Base-by-base conservation (phyloP, 2,329 filamentous ascomycete genomes). In the Nigrospora oryzae region DNA sequence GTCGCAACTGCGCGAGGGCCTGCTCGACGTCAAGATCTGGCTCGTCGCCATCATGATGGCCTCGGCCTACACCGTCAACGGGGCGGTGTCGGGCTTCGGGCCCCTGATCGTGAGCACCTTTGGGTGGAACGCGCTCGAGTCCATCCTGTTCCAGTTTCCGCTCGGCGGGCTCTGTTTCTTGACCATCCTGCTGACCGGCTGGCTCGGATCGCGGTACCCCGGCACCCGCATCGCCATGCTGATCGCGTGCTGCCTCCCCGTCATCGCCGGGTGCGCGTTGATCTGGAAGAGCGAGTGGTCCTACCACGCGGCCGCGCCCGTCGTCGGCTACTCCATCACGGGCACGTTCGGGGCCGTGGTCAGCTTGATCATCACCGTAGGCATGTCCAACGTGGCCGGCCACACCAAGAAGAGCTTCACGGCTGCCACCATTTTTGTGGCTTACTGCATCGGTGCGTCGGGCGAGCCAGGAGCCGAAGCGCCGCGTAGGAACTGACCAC, bases 331-430 rank as follows among this genome's bases (percentile, higher is more conserved):
- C 58, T 79, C 80, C 0, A 73, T 89, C 33, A 84, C 83, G 2
- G 84, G 84, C 0, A 85, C 83, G 51, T 89, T 88, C 51, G 84
- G 83, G 0, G 80, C 77, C 0, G 83, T 86, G 0, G 84, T 86
- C 1, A 82, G 77, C 37, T 65, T 77, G 36, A 67, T 69, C 43
- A 73, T 77, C 50, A 70, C 70, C 0, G 49, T 76, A 6, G 70
- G 70, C 32, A 73, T 74, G 70, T 76, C 77, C 11, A 89, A 89
- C 51, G 83, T 89, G 0, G 84, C 84, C 0, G 85, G 86, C 0
- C 76, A 84, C 19, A 89, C 84, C 0, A 89, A 89, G 66, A 89
- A 89, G 69, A 84, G 80, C 50, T 81, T 84, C 54, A 87, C 85
- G 72, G 82, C 84, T 0, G 80, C 81, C 0, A 80, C 81, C 0